Conservation (phyloP, 2,329 filamentous ascomycete species). For the Harringtonia aguacate region DNA sequence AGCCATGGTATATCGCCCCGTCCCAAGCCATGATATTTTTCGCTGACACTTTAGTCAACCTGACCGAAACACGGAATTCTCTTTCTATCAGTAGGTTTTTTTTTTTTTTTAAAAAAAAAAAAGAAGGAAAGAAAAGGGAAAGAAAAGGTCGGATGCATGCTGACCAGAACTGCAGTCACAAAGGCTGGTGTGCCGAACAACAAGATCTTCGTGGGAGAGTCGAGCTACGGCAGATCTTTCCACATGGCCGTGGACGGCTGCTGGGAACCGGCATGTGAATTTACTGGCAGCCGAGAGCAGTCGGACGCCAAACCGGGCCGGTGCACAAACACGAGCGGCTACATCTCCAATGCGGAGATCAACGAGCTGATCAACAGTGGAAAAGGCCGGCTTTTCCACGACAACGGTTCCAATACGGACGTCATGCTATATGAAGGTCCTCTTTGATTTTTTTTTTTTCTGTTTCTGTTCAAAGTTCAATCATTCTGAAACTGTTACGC, state of each 20-base stretch:
- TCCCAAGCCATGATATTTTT: no score
- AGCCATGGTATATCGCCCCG: conserved; percentile 12
- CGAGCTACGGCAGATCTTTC: conserved; percentile 23
- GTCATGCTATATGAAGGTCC: not conserved
- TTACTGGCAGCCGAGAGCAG: not conserved
- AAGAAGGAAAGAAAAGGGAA: no score
- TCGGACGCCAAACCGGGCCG: conserved; percentile 17
- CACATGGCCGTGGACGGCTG: conserved; percentile 20
- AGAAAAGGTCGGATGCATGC: not conserved
- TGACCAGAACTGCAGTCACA: conserved; percentile 21
- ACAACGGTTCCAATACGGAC: not conserved
- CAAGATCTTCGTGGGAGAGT: conserved; percentile 20
- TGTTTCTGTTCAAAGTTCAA: not conserved
- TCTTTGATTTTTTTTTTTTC: not conserved
- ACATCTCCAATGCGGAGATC: conserved; percentile 23
- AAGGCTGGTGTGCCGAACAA: conserved; percentile 18
- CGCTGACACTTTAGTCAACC: conserved; percentile 15
- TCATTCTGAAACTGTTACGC: not conserved
- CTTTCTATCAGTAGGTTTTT: no score
- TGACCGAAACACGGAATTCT: conserved; percentile 18
- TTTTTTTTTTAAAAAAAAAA: no score
- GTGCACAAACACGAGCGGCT: conserved; percentile 22
- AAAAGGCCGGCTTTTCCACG: not conserved
- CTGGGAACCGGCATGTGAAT: conserved; percentile 12
- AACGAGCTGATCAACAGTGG: conserved; percentile 15